Base-by-base conservation (phyloP, 768 basidiomycete species). In the Mycena metata region DNA sequence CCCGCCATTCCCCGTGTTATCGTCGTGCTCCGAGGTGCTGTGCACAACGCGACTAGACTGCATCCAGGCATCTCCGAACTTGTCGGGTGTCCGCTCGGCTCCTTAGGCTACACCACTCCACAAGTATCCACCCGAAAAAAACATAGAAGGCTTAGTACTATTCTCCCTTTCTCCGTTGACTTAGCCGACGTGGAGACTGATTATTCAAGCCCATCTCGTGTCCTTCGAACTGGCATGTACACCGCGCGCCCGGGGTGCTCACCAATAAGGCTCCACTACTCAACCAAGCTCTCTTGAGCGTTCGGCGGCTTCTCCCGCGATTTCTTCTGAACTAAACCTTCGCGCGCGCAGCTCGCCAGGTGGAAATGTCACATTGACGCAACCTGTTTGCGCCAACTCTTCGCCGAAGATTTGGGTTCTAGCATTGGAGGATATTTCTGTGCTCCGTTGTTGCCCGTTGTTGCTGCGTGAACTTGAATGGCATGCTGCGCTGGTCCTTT, bases 301-400 rank as follows among this genome's bases (percentile, higher is more conserved):
- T 39, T 21, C 15, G 19, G 19, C 26, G 9, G 6, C 67, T 68
- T 68, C 67, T 68, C 60, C 60, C 60, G 67, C 67, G 61, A 62
- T 68, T 63, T 51, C 67, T 68, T 68, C 49, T 68, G 60, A 63
- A 51, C 56, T 39, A 39, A 39, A 39, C 39, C 39, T 10, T 39
- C 11, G 39, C 39, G 39, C 5, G 5, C 39, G 39, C 15, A 9
- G 15, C 39, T 39, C 39, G 11, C 39, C 39, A 39, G 39, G 39
- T 39, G 11, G 15, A 10, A 39, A 45, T 45, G 52, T 67, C 66
- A 47, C 46, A 57, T 55, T 64, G 62, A 55, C 35, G 21, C 45
- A 50, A 30, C 6, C 23, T n/a, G 51, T 52, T 42, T 26, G 56
- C 43, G n/a, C 19, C 24, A 21, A 46, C 39, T 39, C 39, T 45